These are phyloP conservation scores for Bryoerythrophyllum caledonicum DNA, from an alignment of 225 moss, liverwort and hornwort genomes.

Conservation along the genomic window DNA sequence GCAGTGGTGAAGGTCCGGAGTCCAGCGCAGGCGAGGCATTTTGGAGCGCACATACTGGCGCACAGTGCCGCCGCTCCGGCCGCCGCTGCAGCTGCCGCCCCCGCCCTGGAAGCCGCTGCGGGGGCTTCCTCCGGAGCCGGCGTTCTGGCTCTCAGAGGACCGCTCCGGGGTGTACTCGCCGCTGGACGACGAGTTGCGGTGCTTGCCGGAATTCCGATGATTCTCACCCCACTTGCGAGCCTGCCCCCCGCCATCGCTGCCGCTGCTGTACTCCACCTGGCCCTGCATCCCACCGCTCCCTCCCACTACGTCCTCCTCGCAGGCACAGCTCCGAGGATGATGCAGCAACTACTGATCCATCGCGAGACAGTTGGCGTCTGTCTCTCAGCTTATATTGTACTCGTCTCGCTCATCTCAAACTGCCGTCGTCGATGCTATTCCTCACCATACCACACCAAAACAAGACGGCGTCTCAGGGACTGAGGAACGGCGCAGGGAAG, in stretches of 20 bases:
- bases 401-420: slow-evolving; percentile 23
- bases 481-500: slow-evolving; percentile 42
- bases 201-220: slow-evolving; percentile 51
- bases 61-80: slow-evolving; percentile 60
- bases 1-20: slow-evolving; percentile 75
- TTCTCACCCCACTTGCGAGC: slow-evolving; percentile 39
- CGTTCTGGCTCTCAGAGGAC: slow-evolving; percentile 65
- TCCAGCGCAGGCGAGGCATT: slow-evolving; percentile 82
- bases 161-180: slow-evolving; percentile 63
- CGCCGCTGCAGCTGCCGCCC: slow-evolving; percentile 52
- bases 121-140: slow-evolving; percentile 56
- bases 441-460: neutral
- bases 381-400: slow-evolving; percentile 7
- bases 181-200: slow-evolving; percentile 62
- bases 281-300: slow-evolving; percentile 48
- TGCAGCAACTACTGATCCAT: slow-evolving; percentile 29
- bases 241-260: slow-evolving; percentile 58
- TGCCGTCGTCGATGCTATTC: neutral
- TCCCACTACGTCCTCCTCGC: neutral
- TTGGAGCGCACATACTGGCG: slow-evolving; percentile 82
- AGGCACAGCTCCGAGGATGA: slow-evolving; percentile 8
- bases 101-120: slow-evolving; percentile 47
- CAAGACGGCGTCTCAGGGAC: slow-evolving; percentile 28
- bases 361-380: neutral
- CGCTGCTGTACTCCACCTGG: slow-evolving; percentile 66